These are phyloP conservation scores for Staphylotrichum longicolle DNA, from an alignment of 495 filamentous ascomycete genomes.

Conservation along the genomic window DNA sequence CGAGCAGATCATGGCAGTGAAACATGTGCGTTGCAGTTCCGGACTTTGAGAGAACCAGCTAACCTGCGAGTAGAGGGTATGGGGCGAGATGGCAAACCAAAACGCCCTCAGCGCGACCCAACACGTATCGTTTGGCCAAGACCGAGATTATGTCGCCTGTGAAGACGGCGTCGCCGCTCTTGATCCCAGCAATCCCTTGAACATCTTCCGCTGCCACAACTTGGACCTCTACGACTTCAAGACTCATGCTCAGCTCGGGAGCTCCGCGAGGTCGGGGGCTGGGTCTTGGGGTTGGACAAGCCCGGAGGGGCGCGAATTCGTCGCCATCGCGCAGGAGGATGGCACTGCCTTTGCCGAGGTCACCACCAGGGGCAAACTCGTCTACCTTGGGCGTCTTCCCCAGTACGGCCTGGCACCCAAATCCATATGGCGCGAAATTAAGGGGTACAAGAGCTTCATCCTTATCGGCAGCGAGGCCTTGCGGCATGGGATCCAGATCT, in stretches of 20 bases:
- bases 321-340: conserved; percentile 56
- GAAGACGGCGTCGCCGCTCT: neutral
- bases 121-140: neutral
- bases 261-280: conserved; percentile 40
- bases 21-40: neutral
- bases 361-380: conserved; percentile 47
- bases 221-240: conserved; percentile 55
- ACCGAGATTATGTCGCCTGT: neutral
- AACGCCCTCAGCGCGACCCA: neutral
- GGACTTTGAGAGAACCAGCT: neutral
- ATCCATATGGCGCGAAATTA: conserved; percentile 53
- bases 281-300: conserved; percentile 57
- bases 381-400: conserved; percentile 57
- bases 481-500: conserved; percentile 51
- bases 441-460: conserved; percentile 44
- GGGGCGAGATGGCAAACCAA: neutral
- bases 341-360: conserved; percentile 59
- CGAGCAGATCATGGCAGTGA: conserved; percentile 9
- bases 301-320: conserved; percentile 55
- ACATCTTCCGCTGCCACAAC: conserved; percentile 9
- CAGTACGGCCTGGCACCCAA: conserved; percentile 40
- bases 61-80: neutral
- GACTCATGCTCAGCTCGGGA: conserved; percentile 51
- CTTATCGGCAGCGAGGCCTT: conserved; percentile 50
- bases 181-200: neutral